Percentiles rank a stretch among this genome's conserved stretches.
phyloP scores from a whole-genome alignment of 768 basidiomycete genomes.

The Grammothele lineata region DNA sequence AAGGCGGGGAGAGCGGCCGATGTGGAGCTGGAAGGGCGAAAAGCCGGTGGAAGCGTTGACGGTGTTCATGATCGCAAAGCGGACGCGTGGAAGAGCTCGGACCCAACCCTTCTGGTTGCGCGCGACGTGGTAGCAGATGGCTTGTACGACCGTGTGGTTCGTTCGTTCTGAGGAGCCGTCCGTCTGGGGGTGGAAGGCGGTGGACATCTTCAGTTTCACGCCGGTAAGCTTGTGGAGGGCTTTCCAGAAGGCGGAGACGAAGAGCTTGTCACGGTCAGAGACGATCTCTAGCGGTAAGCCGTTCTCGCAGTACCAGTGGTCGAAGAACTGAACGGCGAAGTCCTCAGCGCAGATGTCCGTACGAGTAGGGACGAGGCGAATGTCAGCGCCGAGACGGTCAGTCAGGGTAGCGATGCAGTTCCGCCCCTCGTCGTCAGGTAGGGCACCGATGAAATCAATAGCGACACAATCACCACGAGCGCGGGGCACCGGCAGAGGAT shows the following conservation, averaged over 20 bases:
- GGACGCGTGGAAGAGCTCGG: slow-evolving; percentile 13
- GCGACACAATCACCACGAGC: too few relatives aligned
- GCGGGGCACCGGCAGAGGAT: too few relatives aligned
- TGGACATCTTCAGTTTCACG: slow-evolving; percentile 28
- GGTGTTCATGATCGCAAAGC: slow-evolving; percentile 25
- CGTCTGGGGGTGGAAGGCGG: slow-evolving; percentile 35
- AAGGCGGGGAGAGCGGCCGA: slow-evolving; percentile 13
- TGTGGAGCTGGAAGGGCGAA: slow-evolving; percentile 18
- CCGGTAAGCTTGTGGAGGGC: slow-evolving; percentile 23
- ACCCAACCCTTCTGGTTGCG: slow-evolving; percentile 19
- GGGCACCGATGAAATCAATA: too few relatives aligned
- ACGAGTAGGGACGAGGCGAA: slow-evolving; percentile 4
- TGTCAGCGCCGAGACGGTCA: slow-evolving; percentile 15
- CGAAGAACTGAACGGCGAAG: slow-evolving; percentile 22
- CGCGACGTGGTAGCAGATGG: slow-evolving; percentile 18
- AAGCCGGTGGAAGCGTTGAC: slow-evolving; percentile 22
- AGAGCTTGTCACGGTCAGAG: slow-evolving; percentile 29
- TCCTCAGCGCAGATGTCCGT: slow-evolving; percentile 14
- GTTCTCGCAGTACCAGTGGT: slow-evolving; percentile 26
- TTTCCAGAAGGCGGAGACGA: slow-evolving; percentile 33
- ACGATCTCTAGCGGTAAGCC: slow-evolving; percentile 29
- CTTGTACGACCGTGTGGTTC: slow-evolving; percentile 25
- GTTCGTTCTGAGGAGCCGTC: slow-evolving; percentile 30
- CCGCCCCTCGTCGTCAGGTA: slow-evolving; percentile 23
- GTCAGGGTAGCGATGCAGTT: slow-evolving; percentile 26